Conservation (phyloP, 2,329 filamentous ascomycete species). For the Sporothrix euskadiensis region DNA sequence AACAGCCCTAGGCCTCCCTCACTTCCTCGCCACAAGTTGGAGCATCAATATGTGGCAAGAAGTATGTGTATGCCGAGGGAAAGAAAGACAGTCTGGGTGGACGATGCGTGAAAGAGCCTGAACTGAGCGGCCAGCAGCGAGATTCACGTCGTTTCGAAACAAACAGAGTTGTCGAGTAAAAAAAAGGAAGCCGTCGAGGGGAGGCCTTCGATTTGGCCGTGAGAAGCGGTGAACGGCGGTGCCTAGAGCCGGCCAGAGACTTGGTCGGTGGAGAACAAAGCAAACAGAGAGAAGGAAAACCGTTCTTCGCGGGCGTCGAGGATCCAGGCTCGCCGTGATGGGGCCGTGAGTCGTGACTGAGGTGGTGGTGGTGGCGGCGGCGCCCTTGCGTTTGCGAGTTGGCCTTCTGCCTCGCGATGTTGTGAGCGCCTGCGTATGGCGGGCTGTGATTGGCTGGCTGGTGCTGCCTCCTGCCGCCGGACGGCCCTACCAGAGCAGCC, state of each 20-base stretch:
- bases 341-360: slow-evolving; percentile 22
- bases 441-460: slow-evolving; percentile 42
- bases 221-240: slow-evolving; percentile 13
- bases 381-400: slow-evolving; percentile 9
- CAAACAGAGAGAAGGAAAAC: background rate
- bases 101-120: background rate
- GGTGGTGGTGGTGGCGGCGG: slow-evolving; percentile 26
- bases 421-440: slow-evolving; percentile 40
- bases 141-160: background rate
- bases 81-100: background rate
- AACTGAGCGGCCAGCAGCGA: background rate
- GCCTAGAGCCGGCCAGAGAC: background rate
- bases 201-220: background rate
- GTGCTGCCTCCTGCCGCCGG: slow-evolving; percentile 31
- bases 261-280: background rate
- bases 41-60: background rate
- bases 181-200: background rate
- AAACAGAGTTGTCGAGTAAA: background rate
- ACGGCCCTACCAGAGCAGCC: slow-evolving; percentile 43
- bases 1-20: slow-evolving; percentile 11
- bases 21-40: background rate
- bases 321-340: slow-evolving; percentile 10
- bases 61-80: background rate
- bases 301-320: slow-evolving; percentile 7
- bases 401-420: slow-evolving; percentile 42